phyloP scores from a whole-genome alignment of 345 rosid genomes.

The Salix purpurea region DNA sequence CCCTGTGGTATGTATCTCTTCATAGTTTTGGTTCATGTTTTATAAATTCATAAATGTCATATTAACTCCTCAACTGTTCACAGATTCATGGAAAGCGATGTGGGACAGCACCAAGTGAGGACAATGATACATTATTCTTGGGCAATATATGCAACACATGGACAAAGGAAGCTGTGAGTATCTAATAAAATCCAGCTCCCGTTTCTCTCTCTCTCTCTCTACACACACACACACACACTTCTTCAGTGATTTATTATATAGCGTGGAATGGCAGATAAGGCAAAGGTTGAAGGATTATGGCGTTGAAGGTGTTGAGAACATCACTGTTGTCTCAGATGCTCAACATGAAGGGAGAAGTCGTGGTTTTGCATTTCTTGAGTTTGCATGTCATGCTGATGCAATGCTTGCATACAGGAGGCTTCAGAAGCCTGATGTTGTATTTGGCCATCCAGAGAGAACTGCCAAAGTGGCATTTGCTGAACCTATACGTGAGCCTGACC shows the following conservation, averaged over 20 bases:
- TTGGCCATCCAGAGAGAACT: slow-evolving; percentile 62
- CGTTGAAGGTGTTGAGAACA: slow-evolving; percentile 47
- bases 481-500: slow-evolving; percentile 62
- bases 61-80: slow-evolving; percentile 3
- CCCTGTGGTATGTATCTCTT: slow-evolving; percentile 43
- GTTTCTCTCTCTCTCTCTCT: background rate
- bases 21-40: background rate
- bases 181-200: slow-evolving; percentile 4
- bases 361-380: slow-evolving; percentile 67
- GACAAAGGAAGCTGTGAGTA: slow-evolving; percentile 66
- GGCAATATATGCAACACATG: slow-evolving; percentile 70
- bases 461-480: slow-evolving; percentile 71
- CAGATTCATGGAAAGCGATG: slow-evolving; percentile 66
- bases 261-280: slow-evolving; percentile 39
- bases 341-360: slow-evolving; percentile 64
- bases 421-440: slow-evolving; percentile 62
- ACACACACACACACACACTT: background rate
- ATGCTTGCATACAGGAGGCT: slow-evolving; percentile 60
- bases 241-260: slow-evolving; percentile 16
- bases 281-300: slow-evolving; percentile 56
- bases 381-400: slow-evolving; percentile 59
- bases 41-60: background rate
- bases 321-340: slow-evolving; percentile 52
- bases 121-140: slow-evolving; percentile 56
- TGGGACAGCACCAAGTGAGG: slow-evolving; percentile 64